phyloP scores from a whole-genome alignment of 108 stramenopile species.

The Cyclostephanos invisitatus region DNA sequence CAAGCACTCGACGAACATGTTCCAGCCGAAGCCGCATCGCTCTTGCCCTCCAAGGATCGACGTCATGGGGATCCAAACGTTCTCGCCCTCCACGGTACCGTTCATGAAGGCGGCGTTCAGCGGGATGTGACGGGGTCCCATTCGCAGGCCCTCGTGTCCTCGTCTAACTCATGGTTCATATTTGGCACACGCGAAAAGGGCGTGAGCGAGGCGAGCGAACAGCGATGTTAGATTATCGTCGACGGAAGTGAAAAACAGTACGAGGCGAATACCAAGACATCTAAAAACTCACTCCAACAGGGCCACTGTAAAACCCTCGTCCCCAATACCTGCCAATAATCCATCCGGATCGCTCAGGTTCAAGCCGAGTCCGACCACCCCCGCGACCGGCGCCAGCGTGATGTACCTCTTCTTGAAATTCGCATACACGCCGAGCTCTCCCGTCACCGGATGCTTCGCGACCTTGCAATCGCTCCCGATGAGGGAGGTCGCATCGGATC shows the following conservation, averaged over 20 bases:
- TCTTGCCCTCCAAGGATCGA: slow-evolving; percentile 96
- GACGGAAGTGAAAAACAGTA: background rate
- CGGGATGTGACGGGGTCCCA: slow-evolving; percentile 94
- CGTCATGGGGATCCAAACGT: slow-evolving; percentile 97
- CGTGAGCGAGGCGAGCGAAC: background rate
- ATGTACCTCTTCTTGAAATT: slow-evolving; percentile 99
- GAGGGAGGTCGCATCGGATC: slow-evolving; percentile 95
- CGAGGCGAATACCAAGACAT: too few species aligned
- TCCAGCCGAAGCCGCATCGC: slow-evolving; percentile 96
- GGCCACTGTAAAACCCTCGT: slow-evolving; percentile 94
- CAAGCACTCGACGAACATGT: slow-evolving; percentile 99
- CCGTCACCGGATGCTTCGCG: slow-evolving; percentile 74
- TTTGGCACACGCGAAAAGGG: background rate
- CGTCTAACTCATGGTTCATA: slow-evolving; percentile 45
- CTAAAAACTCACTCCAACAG: slow-evolving; percentile 91
- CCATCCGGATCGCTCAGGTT: slow-evolving; percentile 92
- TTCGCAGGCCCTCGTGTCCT: slow-evolving; percentile 87
- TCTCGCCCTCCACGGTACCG: slow-evolving; percentile 97
- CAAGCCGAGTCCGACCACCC: slow-evolving; percentile 95
- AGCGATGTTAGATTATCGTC: background rate
- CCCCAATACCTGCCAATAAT: slow-evolving; percentile 88
- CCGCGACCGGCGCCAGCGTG: slow-evolving; percentile 97
- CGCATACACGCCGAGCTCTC: slow-evolving; percentile 92
- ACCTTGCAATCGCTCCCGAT: slow-evolving; percentile 91
- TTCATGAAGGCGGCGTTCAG: slow-evolving; percentile 97